These are phyloP conservation scores for Pyrus communis DNA, from an alignment of 306 rosid species.

Conservation along the genomic window DNA sequence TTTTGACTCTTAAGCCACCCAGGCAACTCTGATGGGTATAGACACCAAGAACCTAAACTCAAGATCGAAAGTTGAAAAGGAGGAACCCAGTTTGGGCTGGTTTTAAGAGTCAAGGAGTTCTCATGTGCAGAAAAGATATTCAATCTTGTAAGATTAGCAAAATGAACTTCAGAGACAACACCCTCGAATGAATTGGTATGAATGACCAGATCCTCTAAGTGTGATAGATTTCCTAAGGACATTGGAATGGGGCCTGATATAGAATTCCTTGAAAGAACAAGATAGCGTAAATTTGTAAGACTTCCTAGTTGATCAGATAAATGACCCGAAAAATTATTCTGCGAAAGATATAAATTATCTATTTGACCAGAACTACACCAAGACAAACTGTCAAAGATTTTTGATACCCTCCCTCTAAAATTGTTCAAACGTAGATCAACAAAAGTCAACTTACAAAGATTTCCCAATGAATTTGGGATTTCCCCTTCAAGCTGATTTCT, in stretches of 20 bases:
- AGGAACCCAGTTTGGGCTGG: no score
- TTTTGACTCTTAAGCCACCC: slow-evolving; percentile 24
- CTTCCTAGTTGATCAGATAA: no score
- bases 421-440: rapidly evolving
- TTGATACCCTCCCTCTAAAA: neutral
- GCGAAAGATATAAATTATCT: rapidly evolving
- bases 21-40: slow-evolving; percentile 29
- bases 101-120: no score
- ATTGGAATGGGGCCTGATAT: neutral
- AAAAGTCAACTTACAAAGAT: neutral
- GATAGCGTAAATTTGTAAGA: no score
- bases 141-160: no score
- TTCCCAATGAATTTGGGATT: slow-evolving; percentile 5
- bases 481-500: neutral
- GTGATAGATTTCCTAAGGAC: no score
- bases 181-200: no score
- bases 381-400: neutral
- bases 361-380: neutral
- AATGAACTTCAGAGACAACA: no score
- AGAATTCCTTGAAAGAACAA: no score
- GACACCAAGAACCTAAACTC: neutral
- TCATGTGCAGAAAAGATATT: no score
- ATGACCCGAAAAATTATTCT: neutral
- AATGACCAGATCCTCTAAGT: rapidly evolving
- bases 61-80: slow-evolving; percentile 21